Conservation (phyloP, 1,284 basidiomycete species). For the Pascua guehoae region DNA sequence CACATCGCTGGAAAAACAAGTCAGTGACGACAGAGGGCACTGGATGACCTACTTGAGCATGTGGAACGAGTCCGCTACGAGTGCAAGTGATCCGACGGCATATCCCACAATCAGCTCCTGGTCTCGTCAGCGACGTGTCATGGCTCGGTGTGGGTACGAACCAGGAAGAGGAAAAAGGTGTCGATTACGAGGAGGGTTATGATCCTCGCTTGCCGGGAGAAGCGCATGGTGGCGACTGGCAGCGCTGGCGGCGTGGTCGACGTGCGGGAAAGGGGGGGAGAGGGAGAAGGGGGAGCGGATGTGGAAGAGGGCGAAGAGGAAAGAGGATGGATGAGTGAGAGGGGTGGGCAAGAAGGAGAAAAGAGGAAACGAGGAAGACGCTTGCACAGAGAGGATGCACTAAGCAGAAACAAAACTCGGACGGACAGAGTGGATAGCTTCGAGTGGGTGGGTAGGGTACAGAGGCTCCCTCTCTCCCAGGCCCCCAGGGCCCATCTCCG, state of each 20-base stretch:
- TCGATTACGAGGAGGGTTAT: constrained; percentile 79
- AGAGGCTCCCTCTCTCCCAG: too few species aligned
- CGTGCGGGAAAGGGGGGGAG: neutral
- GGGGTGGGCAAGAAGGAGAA: neutral
- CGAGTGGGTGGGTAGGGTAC: too few species aligned
- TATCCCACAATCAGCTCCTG: constrained; percentile 62
- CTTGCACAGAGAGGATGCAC: too few species aligned
- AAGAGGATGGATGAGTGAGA: neutral
- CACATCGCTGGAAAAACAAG: constrained; percentile 65
- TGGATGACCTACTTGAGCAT: constrained; percentile 84
- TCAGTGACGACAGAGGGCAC: constrained; percentile 75
- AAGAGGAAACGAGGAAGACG: too few species aligned
- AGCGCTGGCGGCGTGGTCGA: neutral
- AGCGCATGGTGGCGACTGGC: constrained; percentile 49
- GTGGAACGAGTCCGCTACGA: constrained; percentile 96
- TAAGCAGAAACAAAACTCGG: too few species aligned
- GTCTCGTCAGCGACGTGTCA: constrained; percentile 1
- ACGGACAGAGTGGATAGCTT: too few species aligned
- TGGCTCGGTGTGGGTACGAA: constrained; percentile 50
- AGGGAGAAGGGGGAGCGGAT: too few species aligned
- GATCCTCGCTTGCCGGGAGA: constrained; percentile 73
- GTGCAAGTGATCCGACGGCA: constrained; percentile 87
- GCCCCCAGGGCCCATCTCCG: too few species aligned
- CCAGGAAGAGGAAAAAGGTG: constrained; percentile 85
- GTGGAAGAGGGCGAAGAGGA: neutral